Conservation (phyloP, 441 rosid genomes). For the Jatropha podagrica region DNA sequence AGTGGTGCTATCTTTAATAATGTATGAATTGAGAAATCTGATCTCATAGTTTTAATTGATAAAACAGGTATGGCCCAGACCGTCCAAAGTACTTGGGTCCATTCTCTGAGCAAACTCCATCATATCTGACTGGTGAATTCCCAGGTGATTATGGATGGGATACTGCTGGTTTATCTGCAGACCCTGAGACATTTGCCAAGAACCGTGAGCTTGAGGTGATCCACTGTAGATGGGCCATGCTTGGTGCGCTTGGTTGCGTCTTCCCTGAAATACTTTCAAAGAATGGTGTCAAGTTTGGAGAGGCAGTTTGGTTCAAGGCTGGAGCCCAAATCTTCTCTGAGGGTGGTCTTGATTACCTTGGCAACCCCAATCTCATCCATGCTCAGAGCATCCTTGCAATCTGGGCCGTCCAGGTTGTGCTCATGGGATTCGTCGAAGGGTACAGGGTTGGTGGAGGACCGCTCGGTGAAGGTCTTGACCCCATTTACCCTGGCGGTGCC, state of each 20-base stretch:
- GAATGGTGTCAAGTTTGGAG: constrained; percentile 88
- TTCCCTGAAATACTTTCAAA: constrained; percentile 77
- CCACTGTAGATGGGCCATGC: constrained; percentile 96
- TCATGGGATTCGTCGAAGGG: constrained; percentile 87
- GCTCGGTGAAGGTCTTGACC: constrained; percentile 86
- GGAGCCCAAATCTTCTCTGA: constrained; percentile 87
- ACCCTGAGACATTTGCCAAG: constrained; percentile 88
- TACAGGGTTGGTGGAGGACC: constrained; percentile 93
- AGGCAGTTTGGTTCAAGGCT: constrained; percentile 94
- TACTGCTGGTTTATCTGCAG: constrained; percentile 88
- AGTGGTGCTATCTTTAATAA: neutral
- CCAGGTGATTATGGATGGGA: constrained; percentile 97
- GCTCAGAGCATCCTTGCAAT: constrained; percentile 93
- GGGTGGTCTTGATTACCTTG: constrained; percentile 87
- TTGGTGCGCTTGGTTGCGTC: constrained; percentile 84
- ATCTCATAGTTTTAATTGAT: constrained; percentile 10
- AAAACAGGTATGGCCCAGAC: constrained; percentile 83
- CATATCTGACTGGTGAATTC: constrained; percentile 86
- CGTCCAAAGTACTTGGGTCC: constrained; percentile 92
- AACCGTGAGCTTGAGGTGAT: constrained; percentile 94
- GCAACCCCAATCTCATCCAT: constrained; percentile 86
- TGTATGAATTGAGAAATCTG: neutral
- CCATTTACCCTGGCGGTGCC: constrained; percentile 85
- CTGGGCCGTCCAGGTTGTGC: constrained; percentile 86
- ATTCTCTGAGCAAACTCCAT: constrained; percentile 91